Base-by-base conservation (phyloP, 768 basidiomycete genomes). In the Ramaria sp. region DNA sequence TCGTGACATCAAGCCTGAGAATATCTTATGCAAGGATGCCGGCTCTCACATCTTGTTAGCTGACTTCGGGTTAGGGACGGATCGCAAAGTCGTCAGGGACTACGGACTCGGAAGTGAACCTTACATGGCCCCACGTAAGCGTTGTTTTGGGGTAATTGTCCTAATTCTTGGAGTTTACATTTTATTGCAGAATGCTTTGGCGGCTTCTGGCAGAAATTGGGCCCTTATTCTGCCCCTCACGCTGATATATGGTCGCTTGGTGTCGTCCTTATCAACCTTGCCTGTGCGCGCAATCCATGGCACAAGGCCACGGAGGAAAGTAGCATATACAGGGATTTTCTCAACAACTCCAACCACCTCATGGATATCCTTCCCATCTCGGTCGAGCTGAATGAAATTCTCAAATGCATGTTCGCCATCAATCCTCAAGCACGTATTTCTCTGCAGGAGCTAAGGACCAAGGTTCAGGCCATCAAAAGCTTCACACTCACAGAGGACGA, bases 1-100 rank as follows among this genome's bases (percentile, higher is more conserved):
- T 69, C 88, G 95, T 46, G 95, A 98, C 69, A 74, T 99, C 66
- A 99, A 98, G 75, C 95, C 95, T 4, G 95, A 99, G 74, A 96
- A 91, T 68, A 82, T 96, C 57, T 75, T 97, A 47, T 94, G 91
- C 70, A 87, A 85, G 73, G 78, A 85, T 67, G 71, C 78, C 61
- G 93, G 92, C 49, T 74, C 78, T 61, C 77, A 81, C 51, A 80
- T 96, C 53, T 84, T 89, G 52, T 80, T 98, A 60, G 94, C 93
- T 38, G 95, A 98, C 72, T 98, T 98, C 60, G 90, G 91, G 15
- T 72, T 90, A 42, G 78, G 81, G 0, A 84, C 79, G 7, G 71
- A 69, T 51, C 68, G 70, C 58, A 68, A 65, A 17, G 60, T 77
- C 51, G 78, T 75, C 52, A 66, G 63, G 22, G 78, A 81, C 45